phyloP scores from a whole-genome alignment of 2,329 filamentous ascomycete species.

The Chaetomium sp. region DNA sequence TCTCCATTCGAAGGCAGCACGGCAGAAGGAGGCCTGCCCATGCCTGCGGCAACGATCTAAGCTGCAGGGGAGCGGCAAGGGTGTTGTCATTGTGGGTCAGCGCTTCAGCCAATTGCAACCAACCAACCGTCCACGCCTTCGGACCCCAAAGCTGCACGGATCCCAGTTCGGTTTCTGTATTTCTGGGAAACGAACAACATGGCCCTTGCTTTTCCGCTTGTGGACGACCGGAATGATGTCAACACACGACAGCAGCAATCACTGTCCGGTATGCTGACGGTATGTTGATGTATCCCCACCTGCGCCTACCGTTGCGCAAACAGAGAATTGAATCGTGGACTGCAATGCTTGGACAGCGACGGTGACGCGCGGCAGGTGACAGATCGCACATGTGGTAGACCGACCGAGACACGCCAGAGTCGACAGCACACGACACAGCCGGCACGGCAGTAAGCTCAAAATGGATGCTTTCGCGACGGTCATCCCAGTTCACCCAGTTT shows the following conservation, averaged over 20 bases:
- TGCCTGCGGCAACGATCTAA: neutral
- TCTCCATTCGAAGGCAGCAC: neutral
- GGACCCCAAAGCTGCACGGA: neutral
- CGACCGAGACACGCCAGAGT: neutral
- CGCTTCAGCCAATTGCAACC: neutral
- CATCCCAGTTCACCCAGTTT: neutral
- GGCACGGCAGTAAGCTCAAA: neutral
- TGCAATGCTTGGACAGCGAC: neutral
- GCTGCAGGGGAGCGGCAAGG: neutral
- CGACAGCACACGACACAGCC: neutral
- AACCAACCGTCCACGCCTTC: neutral
- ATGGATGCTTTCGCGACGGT: neutral
- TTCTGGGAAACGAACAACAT: neutral
- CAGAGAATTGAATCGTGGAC: neutral
- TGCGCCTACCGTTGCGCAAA: neutral
- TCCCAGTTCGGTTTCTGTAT: neutral
- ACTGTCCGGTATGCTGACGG: neutral
- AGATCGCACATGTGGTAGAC: neutral
- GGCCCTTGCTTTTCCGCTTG: neutral
- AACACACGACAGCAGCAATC: neutral
- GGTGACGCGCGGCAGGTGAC: conserved; percentile 6
- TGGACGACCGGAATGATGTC: neutral
- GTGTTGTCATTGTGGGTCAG: neutral
- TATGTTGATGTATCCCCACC: neutral
- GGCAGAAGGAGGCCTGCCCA: neutral